Percentiles rank a stretch among this genome's conserved stretches.
Evolutionary conservation across 2,329 filamentous ascomycete genomes (phyloP).

Genomic region (Acrocalymma vagum): DNA sequence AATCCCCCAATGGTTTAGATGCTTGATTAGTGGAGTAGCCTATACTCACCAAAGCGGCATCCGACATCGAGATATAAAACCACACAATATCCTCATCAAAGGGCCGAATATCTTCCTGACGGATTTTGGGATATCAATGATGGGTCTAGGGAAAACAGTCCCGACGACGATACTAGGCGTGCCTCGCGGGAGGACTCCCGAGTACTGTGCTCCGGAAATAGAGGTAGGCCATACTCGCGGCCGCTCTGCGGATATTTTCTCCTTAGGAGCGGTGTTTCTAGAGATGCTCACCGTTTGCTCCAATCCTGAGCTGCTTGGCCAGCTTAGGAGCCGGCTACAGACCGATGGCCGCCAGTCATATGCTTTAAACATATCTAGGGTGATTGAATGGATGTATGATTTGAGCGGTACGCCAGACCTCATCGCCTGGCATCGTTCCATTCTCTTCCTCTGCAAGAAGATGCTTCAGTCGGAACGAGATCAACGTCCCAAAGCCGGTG

Average conservation of each 20-base stretch:
- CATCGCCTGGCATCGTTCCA: no score
- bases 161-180: slow-evolving; percentile 10
- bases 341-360: no score
- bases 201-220: slow-evolving; percentile 29
- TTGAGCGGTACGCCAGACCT: no score
- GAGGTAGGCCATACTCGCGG: slow-evolving; percentile 12
- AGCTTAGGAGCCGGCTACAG: no score
- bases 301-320: no score
- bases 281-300: slow-evolving; percentile 23
- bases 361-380: no score
- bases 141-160: no score
- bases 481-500: no score
- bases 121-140: slow-evolving; percentile 15
- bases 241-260: slow-evolving; percentile 26
- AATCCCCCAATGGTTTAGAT: slow-evolving; percentile 6
- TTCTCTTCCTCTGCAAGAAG: no score
- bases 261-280: slow-evolving; percentile 22
- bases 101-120: slow-evolving; percentile 2
- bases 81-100: slow-evolving; percentile 8
- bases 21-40: slow-evolving; percentile 4
- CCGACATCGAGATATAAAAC: slow-evolving; percentile 12
- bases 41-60: slow-evolving; percentile 7
- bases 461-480: no score
- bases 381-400: no score
- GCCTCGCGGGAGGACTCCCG: slow-evolving; percentile 18